Evolutionary conservation across 257 asterid species (phyloP), one percentile per base, ranked within the genome.

Genomic region (Euphrasia confusa): DNA sequence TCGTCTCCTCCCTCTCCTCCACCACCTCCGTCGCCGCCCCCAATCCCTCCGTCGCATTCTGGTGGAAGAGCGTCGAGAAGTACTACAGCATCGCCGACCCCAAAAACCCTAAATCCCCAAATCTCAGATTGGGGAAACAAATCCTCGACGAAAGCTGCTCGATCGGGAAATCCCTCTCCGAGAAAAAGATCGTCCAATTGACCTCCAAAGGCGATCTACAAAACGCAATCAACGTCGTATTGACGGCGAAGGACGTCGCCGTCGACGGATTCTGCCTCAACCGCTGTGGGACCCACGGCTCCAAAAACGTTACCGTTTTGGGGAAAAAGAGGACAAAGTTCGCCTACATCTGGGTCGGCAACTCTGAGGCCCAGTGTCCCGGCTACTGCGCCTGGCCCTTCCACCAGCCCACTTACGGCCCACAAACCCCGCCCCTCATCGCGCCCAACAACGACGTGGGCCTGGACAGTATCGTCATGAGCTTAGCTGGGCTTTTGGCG

Each of bases 11-110:
- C 0, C 72, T 88, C 5, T 75, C 86, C 0, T 45, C 76, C 69
- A 6, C 54, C 79, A 1, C 3, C 79, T 7, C 63, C 24, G 66
- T 17, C 18, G 4, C 68, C 82, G 67, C 4, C 32, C 39, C 39
- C 39, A 33, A 18, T 48, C 92, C 92, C 4, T 83, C 93, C 0
- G 90, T 85, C 10, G 80, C 84, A 49, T 33, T 78, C 4, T 88
- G 96, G 95, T 88, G 96, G 95, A 83, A 80, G 72, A 37, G 74
- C 61, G 79, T 76, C 1, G 89, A 81, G 59, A 83, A 81, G 14
- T 85, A 85, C 82, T 81, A 85, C 81, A 77, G 68, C 50, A 74
- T 81, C 1, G 80, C 84, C 2, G 78, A 65, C 17, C 66, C 87
- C 55, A 85, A 77, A 11, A 83, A 32, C 4, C 28, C 48, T 2